phyloP scores from a whole-genome alignment of 306 rosid genomes.

The Potentilla sterilis region DNA sequence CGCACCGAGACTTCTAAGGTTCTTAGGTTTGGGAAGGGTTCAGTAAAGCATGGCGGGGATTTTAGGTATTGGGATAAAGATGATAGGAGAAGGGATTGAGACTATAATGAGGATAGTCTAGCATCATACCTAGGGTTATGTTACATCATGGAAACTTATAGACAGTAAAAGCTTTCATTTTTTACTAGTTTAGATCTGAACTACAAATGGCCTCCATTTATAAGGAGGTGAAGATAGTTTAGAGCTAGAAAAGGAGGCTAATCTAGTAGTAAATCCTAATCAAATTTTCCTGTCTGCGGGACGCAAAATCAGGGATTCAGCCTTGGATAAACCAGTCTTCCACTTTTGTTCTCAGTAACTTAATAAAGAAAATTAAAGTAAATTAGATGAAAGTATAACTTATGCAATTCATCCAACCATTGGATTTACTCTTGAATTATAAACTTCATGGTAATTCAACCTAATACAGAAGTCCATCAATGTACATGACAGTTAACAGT shows the following conservation, averaged over 20 bases:
- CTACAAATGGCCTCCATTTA: not conserved
- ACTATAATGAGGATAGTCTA: constrained; percentile 58
- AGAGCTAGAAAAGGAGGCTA: not conserved
- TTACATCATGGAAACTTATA: not conserved
- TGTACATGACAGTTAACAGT: too few relatives aligned
- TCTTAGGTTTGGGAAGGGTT: constrained; percentile 72
- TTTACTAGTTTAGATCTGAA: too few relatives aligned
- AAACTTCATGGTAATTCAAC: not conserved
- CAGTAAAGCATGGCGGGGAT: constrained; percentile 75
- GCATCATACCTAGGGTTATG: not conserved
- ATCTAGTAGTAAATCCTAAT: not conserved
- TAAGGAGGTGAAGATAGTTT: not conserved
- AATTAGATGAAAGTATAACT: not conserved
- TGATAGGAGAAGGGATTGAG: constrained; percentile 93
- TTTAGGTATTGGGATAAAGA: constrained; percentile 96
- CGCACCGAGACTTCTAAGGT: constrained; percentile 63
- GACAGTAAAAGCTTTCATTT: too few relatives aligned
- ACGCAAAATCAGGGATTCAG: not conserved
- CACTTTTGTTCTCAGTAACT: not conserved
- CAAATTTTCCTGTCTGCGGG: not conserved
- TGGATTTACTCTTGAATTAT: not conserved
- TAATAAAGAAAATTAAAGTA: not conserved
- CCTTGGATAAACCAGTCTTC: not conserved
- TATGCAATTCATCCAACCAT: not conserved
- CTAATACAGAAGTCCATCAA: not conserved